phyloP scores from a whole-genome alignment of 164 flowering plant genomes.

The Vitis rotundifolia region DNA sequence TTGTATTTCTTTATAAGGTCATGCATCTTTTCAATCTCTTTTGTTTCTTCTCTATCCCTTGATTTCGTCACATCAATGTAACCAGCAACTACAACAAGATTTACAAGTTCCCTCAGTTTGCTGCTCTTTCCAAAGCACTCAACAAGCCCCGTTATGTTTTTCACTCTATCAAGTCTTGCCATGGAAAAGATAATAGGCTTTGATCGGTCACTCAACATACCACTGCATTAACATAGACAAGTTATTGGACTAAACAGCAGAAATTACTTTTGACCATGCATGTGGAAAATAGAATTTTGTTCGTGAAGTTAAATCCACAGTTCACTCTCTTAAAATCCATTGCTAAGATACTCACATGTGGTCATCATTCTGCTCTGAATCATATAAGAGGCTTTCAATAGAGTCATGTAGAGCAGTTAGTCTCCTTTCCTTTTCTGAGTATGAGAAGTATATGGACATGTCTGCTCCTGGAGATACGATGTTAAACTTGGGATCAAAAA shows the following conservation, averaged over 20 bases:
- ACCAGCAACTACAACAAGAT: constrained; percentile 87
- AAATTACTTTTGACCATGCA: too few relatives aligned
- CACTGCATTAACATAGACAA: constrained; percentile 44
- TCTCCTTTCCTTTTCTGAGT: constrained; percentile 60
- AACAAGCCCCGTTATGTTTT: constrained; percentile 88
- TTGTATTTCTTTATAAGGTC: constrained; percentile 24
- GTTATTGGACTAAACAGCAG: not conserved
- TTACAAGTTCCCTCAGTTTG: constrained; percentile 69
- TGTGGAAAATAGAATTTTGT: too few relatives aligned
- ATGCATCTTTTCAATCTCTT: constrained; percentile 28
- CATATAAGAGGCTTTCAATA: constrained; percentile 70
- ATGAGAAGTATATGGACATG: constrained; percentile 79
- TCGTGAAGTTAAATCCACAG: too few relatives aligned
- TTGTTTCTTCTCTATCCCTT: constrained; percentile 29
- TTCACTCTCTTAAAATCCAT: too few relatives aligned
- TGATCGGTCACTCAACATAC: constrained; percentile 68
- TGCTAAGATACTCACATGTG: constrained; percentile 58
- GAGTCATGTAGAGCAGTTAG: constrained; percentile 79
- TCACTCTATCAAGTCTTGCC: constrained; percentile 96
- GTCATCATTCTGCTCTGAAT: constrained; percentile 77
- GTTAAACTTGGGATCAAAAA: constrained; percentile 98
- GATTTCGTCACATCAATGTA: constrained; percentile 78
- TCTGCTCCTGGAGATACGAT: constrained; percentile 99
- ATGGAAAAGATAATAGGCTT: constrained; percentile 92
- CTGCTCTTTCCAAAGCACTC: constrained; percentile 70